A percentile compares a stretch with the other conserved stretches of the same genome.
Evolutionary conservation across 768 basidiomycete species (phyloP).

Genomic region (Tulasnella sp.): DNA sequence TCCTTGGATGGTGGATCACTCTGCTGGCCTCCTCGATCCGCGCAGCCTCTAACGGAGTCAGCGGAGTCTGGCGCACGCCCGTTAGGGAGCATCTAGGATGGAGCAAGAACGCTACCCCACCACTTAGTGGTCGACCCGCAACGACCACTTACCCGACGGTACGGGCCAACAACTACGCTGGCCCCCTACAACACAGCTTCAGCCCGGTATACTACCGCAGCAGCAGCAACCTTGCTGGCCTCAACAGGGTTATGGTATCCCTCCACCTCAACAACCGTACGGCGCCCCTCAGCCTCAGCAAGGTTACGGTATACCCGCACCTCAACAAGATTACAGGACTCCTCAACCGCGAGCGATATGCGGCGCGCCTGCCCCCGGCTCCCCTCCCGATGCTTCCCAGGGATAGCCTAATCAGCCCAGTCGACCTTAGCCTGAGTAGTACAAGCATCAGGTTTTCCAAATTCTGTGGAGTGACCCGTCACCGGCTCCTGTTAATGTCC

Average conservation of each 20-base stretch:
- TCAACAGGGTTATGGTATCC: not conserved
- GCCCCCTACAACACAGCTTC: not conserved
- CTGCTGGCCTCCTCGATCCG: slow-evolving; percentile 1
- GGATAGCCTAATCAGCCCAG: not conserved
- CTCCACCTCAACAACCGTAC: not conserved
- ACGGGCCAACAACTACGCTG: not conserved
- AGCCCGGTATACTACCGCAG: not conserved
- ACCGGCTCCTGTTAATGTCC: not conserved
- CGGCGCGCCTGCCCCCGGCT: not conserved
- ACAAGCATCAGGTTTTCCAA: too few species aligned
- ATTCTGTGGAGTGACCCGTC: not conserved
- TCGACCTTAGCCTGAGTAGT: not conserved
- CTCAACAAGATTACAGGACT: not conserved
- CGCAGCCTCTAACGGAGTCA: not conserved
- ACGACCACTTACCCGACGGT: not conserved
- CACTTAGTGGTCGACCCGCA: not conserved
- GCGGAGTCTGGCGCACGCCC: slow-evolving; percentile 13
- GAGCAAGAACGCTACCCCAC: not conserved
- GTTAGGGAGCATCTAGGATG: not conserved
- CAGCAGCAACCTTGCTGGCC: not conserved
- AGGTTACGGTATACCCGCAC: too few species aligned
- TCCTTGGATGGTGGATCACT: not conserved
- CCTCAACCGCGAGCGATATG: not conserved
- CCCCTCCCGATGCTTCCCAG: not conserved
- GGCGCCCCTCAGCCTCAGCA: too few species aligned